Percentiles rank a stretch among this genome's conserved stretches.
phyloP scores from a whole-genome alignment of 768 basidiomycete species.

The Calocera cornea region DNA sequence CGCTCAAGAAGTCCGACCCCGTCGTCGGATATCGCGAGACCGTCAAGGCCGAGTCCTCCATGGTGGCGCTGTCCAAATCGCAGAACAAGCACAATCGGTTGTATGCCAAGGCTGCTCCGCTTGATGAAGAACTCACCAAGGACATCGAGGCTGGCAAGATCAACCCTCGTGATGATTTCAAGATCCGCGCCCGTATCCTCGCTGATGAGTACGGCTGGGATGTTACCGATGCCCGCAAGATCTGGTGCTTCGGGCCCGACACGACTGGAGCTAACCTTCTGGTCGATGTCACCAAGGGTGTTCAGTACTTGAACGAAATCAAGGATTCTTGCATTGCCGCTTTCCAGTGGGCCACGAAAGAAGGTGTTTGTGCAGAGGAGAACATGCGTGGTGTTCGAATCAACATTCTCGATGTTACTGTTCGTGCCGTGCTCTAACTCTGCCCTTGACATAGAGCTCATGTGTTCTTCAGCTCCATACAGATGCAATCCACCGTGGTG shows the following conservation, averaged over 20 bases:
- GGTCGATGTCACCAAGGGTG: slow-evolving; percentile 97
- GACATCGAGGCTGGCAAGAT: slow-evolving; percentile 84
- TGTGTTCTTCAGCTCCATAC: slow-evolving; percentile 58
- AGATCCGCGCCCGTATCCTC: slow-evolving; percentile 83
- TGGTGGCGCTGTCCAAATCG: slow-evolving; percentile 94
- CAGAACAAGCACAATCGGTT: slow-evolving; percentile 99
- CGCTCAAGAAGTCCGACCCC: slow-evolving; percentile 93
- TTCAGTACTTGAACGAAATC: slow-evolving; percentile 98
- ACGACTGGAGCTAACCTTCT: slow-evolving; percentile 93
- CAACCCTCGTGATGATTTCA: slow-evolving; percentile 92
- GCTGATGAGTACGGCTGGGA: slow-evolving; percentile 98
- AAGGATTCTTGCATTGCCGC: slow-evolving; percentile 99
- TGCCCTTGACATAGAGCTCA: background rate
- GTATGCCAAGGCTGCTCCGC: slow-evolving; percentile 80
- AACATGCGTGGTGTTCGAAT: slow-evolving; percentile 96
- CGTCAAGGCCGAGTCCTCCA: slow-evolving; percentile 87
- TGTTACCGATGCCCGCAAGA: slow-evolving; percentile 97
- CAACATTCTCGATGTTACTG: slow-evolving; percentile 92
- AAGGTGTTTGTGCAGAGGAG: slow-evolving; percentile 92
- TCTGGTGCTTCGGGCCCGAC: slow-evolving; percentile 99
- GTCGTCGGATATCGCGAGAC: slow-evolving; percentile 98
- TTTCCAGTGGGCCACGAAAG: slow-evolving; percentile 99
- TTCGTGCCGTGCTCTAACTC: slow-evolving; percentile 11
- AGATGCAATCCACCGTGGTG: slow-evolving; percentile 98
- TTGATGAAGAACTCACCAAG: slow-evolving; percentile 86